Evolutionary conservation across 2,329 filamentous ascomycete species (phyloP).

Genomic region (Ceratocystis alfenasii): DNA sequence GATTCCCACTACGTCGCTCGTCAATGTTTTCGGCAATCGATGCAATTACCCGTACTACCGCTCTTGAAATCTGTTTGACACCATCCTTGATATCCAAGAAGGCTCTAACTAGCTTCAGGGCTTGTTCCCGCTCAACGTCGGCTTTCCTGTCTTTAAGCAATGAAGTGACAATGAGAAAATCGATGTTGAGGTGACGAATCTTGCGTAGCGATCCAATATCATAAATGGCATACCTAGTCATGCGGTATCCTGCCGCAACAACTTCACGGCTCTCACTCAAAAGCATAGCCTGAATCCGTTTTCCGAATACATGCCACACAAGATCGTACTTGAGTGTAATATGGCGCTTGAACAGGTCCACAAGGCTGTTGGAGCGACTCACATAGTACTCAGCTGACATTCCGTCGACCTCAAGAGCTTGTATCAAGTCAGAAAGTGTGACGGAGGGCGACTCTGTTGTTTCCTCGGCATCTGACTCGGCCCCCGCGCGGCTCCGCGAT

Average conservation of each 20-base stretch:
- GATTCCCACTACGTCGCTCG: slow-evolving; percentile 49
- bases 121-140: slow-evolving; percentile 94
- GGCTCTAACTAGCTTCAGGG: slow-evolving; percentile 86
- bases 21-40: slow-evolving; percentile 82
- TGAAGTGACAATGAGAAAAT: slow-evolving; percentile 82
- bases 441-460: slow-evolving; percentile 79
- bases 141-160: slow-evolving; percentile 92
- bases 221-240: slow-evolving; percentile 88
- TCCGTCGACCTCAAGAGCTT: slow-evolving; percentile 75
- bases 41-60: slow-evolving; percentile 78
- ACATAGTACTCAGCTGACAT: slow-evolving; percentile 94
- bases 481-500: slow-evolving; percentile 42
- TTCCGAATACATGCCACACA: slow-evolving; percentile 87
- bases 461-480: slow-evolving; percentile 54
- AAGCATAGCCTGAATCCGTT: slow-evolving; percentile 90
- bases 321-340: slow-evolving; percentile 92
- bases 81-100: slow-evolving; percentile 95
- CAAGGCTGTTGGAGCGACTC: slow-evolving; percentile 76
- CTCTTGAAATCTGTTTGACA: slow-evolving; percentile 71
- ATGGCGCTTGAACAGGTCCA: slow-evolving; percentile 91
- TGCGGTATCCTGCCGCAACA: slow-evolving; percentile 83
- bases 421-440: slow-evolving; percentile 76
- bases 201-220: slow-evolving; percentile 80
- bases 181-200: slow-evolving; percentile 77
- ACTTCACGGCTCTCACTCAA: slow-evolving; percentile 92